Evolutionary conservation across 306 rosid species (phyloP), one percentile per base, ranked within the genome.

Genomic region (Ziziphus jujuba): DNA sequence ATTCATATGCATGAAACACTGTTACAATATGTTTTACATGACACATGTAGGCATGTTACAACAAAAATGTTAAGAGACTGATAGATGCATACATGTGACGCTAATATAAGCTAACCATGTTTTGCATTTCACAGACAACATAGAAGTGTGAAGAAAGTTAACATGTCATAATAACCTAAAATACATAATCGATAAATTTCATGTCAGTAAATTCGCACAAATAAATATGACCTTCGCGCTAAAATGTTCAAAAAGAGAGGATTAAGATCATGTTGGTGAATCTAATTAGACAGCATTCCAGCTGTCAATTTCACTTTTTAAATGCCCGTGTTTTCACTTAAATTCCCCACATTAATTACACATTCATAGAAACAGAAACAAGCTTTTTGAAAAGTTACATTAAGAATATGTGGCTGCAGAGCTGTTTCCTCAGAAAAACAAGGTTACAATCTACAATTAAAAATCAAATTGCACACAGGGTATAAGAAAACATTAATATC

Each of bases 381-480:
- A 31, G n/a, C 24, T 16, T 47, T 1, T 9, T 19, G 17, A 24
- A 6, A 63, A 6, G 22, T 19, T 50, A 50, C 20, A 50, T n/a
- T n/a, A 9, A n/a, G 23, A 45, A 33, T 63, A 61, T 7, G 9
- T 14, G 2, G 24, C 24, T 50, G 33, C 33, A 16, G 48, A 63
- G 5, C 9, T n/a, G 40, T 19, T 9, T 24, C 10, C 40, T 36
- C 23, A 61, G 8, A 36, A 8, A 59, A 20, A 20, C 66, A 70
- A 59, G 11, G 20, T 47, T 24, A 45, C 20, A 22, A 24, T 55
- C 13, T 28, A 45, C 13, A 7, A 50, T 22, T 51, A n/a, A 0
- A 22, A 35, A 21, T 40, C 55, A 63, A 50, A 43, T 57, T 20
- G 50, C 56, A 57, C 38, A 20, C 56, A 66, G 59, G 24, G 57